Percentiles rank a stretch among this genome's conserved stretches.
Conservation (phyloP, 2,329 filamentous ascomycete genomes). For the Helotiales sp. region DNA sequence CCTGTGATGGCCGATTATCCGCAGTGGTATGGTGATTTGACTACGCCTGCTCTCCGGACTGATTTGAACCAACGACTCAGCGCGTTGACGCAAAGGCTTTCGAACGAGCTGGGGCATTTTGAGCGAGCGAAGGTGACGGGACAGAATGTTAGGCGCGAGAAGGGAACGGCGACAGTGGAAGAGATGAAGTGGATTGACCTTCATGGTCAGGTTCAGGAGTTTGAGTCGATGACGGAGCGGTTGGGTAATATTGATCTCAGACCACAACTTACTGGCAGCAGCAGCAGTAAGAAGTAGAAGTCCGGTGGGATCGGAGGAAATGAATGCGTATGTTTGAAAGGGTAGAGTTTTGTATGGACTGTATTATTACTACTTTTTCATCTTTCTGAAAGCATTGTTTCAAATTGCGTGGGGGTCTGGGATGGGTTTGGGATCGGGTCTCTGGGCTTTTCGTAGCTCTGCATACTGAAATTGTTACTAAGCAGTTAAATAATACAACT, state of each 20-base stretch:
- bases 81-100: not conserved
- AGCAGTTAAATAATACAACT: not conserved
- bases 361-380: not conserved
- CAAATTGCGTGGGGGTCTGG: too few relatives aligned
- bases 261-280: not conserved
- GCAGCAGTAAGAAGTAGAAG: not conserved
- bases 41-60: not conserved
- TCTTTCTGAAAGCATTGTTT: not conserved
- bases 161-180: not conserved
- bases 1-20: not conserved
- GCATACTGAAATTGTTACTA: not conserved
- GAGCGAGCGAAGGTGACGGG: not conserved
- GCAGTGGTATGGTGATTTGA: not conserved
- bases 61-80: not conserved
- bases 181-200: conserved; percentile 11
- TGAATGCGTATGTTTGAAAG: not conserved
- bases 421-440: not conserved
- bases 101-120: not conserved
- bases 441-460: not conserved
- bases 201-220: conserved; percentile 1
- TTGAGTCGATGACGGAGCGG: conserved; percentile 5
- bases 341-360: not conserved
- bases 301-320: not conserved
- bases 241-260: not conserved
- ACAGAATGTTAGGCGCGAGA: not conserved